Evolutionary conservation across 2,329 filamentous ascomycete genomes (phyloP).

Genomic region (Teratosphaeria pseudoeucalypti): DNA sequence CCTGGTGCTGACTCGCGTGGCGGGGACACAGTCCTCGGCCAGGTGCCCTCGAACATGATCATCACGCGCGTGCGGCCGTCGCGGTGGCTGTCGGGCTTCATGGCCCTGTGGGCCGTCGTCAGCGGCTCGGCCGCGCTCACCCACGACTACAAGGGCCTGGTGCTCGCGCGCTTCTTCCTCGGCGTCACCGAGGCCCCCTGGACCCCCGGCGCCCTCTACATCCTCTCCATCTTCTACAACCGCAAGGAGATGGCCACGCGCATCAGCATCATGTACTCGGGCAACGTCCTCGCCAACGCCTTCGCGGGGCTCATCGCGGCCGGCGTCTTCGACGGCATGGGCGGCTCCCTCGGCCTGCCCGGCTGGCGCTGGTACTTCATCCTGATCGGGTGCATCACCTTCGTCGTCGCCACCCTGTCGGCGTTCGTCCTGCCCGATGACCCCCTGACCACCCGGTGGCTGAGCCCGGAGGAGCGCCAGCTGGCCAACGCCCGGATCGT

Average conservation of each 20-base stretch:
- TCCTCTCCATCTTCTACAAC: slow-evolving; percentile 35
- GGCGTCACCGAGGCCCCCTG: slow-evolving; percentile 38
- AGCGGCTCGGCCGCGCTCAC: slow-evolving; percentile 24
- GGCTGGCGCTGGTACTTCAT: slow-evolving; percentile 61
- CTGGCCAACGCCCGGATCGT: slow-evolving; percentile 44
- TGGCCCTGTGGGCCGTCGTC: slow-evolving; percentile 27
- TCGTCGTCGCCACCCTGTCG: slow-evolving; percentile 46
- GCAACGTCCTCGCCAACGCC: neutral
- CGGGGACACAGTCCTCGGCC: slow-evolving; percentile 15
- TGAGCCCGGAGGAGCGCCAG: slow-evolving; percentile 54
- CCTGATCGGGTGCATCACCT: slow-evolving; percentile 59
- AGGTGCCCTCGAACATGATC: slow-evolving; percentile 29
- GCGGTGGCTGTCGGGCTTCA: slow-evolving; percentile 19
- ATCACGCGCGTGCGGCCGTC: slow-evolving; percentile 25
- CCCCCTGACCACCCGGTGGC: slow-evolving; percentile 57
- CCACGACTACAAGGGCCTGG: slow-evolving; percentile 26
- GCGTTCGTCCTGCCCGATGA: slow-evolving; percentile 59
- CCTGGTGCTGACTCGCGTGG: neutral
- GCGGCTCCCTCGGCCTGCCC: neutral
- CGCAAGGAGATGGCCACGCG: neutral
- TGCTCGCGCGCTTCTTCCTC: slow-evolving; percentile 30
- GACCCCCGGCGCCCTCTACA: slow-evolving; percentile 29
- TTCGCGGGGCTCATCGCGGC: neutral
- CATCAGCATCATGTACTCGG: neutral
- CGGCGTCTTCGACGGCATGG: neutral